phyloP scores from a whole-genome alignment of 495 filamentous ascomycete genomes.

The Xylaria venustula region DNA sequence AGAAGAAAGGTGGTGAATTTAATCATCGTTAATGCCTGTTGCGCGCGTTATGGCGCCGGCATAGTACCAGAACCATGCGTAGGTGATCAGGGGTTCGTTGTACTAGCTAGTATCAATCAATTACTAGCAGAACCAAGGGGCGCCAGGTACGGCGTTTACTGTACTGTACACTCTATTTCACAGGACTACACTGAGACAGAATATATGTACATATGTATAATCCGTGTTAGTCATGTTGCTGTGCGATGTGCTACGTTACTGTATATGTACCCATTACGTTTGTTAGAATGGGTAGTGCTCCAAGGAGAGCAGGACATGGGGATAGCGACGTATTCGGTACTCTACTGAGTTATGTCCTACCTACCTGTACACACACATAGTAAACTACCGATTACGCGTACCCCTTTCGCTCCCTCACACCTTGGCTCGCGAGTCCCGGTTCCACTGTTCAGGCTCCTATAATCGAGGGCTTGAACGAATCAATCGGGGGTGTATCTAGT shows the following conservation, averaged over 20 bases:
- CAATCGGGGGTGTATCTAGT: background rate
- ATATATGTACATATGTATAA: too few relatives aligned
- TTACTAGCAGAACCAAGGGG: too few relatives aligned
- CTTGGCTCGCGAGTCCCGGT: background rate
- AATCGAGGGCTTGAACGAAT: background rate
- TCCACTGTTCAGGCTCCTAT: background rate
- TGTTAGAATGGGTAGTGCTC: too few relatives aligned
- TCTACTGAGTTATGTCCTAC: too few relatives aligned
- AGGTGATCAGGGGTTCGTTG: slow-evolving; percentile 8
- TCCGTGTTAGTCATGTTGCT: too few relatives aligned
- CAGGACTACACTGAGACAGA: too few relatives aligned
- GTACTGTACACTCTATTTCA: too few relatives aligned
- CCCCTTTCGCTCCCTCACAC: background rate
- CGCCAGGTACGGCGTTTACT: background rate
- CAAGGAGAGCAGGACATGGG: too few relatives aligned
- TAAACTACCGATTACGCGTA: background rate
- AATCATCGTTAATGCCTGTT: background rate
- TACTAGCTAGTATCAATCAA: background rate
- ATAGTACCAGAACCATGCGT: slow-evolving; percentile 3
- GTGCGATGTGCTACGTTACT: too few relatives aligned
- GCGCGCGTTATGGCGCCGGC: background rate
- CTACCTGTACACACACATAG: background rate
- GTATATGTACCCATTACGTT: too few relatives aligned
- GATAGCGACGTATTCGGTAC: too few relatives aligned
- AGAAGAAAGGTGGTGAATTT: background rate